Evolutionary conservation across 371 early-diverging fungal species (phyloP).

Genomic region (Mortierella sp.): DNA sequence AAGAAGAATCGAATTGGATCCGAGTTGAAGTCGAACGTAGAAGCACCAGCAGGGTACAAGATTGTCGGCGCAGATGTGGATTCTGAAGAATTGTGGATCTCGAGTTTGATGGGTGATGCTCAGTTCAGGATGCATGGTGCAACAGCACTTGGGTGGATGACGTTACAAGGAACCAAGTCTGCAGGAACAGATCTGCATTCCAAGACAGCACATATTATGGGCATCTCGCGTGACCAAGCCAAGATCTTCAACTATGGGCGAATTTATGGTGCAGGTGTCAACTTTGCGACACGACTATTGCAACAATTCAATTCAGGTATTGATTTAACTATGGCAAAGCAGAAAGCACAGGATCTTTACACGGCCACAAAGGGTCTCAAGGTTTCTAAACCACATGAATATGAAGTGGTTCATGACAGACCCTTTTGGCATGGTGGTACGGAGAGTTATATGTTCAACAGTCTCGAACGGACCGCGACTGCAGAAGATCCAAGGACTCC

Average conservation of each 20-base stretch:
- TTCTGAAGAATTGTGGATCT: constrained; percentile 97
- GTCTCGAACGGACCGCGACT: constrained; percentile 86
- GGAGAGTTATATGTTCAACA: constrained; percentile 97
- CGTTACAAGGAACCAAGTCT: constrained; percentile 92
- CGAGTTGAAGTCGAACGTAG: constrained; percentile 91
- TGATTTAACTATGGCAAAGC: constrained; percentile 68
- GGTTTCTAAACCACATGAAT: constrained; percentile 35
- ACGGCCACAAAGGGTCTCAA: constrained; percentile 87
- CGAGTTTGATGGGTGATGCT: constrained; percentile 93
- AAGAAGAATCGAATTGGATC: constrained; percentile 92
- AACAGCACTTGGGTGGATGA: constrained; percentile 98
- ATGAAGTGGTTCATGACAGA: constrained; percentile 40
- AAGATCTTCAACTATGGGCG: constrained; percentile 97
- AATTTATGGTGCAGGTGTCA: constrained; percentile 95
- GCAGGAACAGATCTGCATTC: constrained; percentile 95
- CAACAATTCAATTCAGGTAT: constrained; percentile 84
- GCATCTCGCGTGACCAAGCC: constrained; percentile 90
- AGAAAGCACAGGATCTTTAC: constrained; percentile 79
- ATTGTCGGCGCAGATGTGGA: constrained; percentile 99
- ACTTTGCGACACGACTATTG: constrained; percentile 85
- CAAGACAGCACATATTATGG: constrained; percentile 88
- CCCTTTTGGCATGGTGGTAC: constrained; percentile 91
- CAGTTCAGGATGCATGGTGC: constrained; percentile 95
- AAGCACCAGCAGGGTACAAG: constrained; percentile 83
- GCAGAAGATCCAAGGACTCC: constrained; percentile 87